Percentiles rank a stretch among this genome's conserved stretches.
Conservation (phyloP, 257 asterid species). For the Solanum pennellii region DNA sequence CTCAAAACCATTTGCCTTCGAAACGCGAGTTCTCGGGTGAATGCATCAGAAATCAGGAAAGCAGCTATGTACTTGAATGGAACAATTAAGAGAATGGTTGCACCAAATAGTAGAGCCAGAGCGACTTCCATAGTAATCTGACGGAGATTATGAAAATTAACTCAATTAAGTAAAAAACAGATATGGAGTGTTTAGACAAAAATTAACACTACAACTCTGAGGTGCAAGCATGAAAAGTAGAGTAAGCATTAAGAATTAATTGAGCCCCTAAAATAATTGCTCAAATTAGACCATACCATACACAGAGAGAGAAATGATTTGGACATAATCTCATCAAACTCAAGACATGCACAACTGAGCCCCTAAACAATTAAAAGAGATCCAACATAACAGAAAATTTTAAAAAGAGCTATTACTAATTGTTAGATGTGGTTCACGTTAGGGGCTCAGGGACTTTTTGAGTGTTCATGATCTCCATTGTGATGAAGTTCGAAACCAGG, state of each 20-base stretch:
- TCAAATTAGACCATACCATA: neutral
- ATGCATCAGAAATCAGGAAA: conserved; percentile 53
- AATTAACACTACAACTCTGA: neutral
- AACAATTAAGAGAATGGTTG: conserved; percentile 47
- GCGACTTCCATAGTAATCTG: conserved; percentile 89
- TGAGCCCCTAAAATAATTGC: neutral
- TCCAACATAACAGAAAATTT: neutral
- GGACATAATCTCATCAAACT: neutral
- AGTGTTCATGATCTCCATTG: neutral
- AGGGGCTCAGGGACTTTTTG: neutral
- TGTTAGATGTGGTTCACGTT: neutral
- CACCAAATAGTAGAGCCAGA: conserved; percentile 46
- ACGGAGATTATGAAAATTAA: neutral
- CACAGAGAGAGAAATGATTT: neutral
- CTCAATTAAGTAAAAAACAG: neutral
- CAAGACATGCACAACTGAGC: neutral
- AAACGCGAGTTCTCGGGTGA: conserved; percentile 82
- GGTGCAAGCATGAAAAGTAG: neutral
- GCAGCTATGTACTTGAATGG: conserved; percentile 75
- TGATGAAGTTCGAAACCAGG: neutral
- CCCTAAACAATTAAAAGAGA: neutral
- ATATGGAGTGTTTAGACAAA: neutral
- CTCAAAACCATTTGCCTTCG: conserved; percentile 62
- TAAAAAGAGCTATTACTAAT: neutral
- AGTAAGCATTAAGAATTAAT: neutral